Percentiles rank a stretch among this genome's conserved stretches.
Evolutionary conservation across 2,329 filamentous ascomycete genomes (phyloP).

Genomic region (Hypoxylon rubiginosum): DNA sequence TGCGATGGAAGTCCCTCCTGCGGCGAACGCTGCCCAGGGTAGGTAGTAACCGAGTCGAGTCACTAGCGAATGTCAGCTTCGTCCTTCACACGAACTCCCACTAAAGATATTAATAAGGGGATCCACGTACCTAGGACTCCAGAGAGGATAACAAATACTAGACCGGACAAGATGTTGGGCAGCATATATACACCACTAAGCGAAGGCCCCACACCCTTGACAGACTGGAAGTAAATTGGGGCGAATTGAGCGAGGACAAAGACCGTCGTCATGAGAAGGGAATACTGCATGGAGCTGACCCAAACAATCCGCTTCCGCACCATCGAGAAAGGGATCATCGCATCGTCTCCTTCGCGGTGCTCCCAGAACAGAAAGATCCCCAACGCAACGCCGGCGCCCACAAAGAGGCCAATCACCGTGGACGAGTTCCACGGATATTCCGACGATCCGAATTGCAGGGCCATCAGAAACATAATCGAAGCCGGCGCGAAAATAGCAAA

Average conservation of each 20-base stretch:
- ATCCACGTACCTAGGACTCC: constrained; percentile 44
- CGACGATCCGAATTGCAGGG: constrained; percentile 60
- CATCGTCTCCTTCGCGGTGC: constrained; percentile 57
- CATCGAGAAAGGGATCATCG: constrained; percentile 64
- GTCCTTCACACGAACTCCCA: not conserved
- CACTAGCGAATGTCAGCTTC: constrained; percentile 38
- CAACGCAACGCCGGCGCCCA: constrained; percentile 52
- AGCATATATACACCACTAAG: constrained; percentile 53
- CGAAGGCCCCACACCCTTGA: constrained; percentile 48
- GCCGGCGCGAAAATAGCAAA: constrained; percentile 60
- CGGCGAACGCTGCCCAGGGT: constrained; percentile 46
- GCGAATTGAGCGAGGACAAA: constrained; percentile 54
- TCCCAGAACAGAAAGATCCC: constrained; percentile 60
- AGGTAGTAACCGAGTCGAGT: constrained; percentile 49
- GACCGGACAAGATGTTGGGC: constrained; percentile 49
- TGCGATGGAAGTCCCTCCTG: constrained; percentile 42
- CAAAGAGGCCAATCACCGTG: constrained; percentile 58
- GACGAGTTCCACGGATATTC: constrained; percentile 57
- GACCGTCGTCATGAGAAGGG: constrained; percentile 60
- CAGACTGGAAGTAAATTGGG: constrained; percentile 53
- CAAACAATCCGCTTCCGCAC: constrained; percentile 60
- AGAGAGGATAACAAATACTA: constrained; percentile 71
- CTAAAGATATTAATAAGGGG: not conserved
- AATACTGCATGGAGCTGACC: constrained; percentile 57
- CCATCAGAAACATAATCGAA: constrained; percentile 59